Base-by-base conservation (phyloP, 768 basidiomycete species). In the Naganishia antarctica region DNA sequence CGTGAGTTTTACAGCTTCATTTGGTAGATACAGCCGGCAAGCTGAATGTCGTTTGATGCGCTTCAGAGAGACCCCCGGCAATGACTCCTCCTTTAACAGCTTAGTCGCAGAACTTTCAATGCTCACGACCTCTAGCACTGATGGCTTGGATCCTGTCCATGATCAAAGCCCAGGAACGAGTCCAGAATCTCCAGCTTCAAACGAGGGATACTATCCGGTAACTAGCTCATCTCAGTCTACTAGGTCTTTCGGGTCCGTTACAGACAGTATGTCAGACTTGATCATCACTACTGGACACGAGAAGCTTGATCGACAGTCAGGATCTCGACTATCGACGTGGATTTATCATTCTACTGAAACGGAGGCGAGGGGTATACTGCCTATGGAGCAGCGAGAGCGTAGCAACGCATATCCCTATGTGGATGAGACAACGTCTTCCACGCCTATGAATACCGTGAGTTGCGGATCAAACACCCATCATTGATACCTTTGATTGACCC, bases 281-380 rank as follows among this genome's bases (percentile, higher is more conserved):
- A 41, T 57, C 53, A 57, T 57, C 34, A 37, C n/a, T 23, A 57
- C 53, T 23, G 53, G 53, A 37, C 37, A 23, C 34, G 53, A 57
- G 34, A 21, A 41, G 34, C 23, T 25, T 23, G 34, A 8, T 57
- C 31, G 23, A 4, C 12, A 34, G n/a, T 25, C 18, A 44, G 43
- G 11, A 12, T 11, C 43, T 44, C 5, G 8, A 18, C 5, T 44
- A 9, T n/a, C 43, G 43, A 12, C n/a, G n/a, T 44, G 43, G 43
- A 12, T 9, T 44, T 44, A 12, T 44, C 13, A 18, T 6, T 6
- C n/a, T 15, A 9, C 43, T 44, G 43, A 18, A 5, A 5, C 43
- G n/a, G n/a, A 5, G 13, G 43, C n/a, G 9, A 44, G 6, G 13
- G 43, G n/a, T 44, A 18, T 7, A 5, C 8, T 44, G 13, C 11